These are phyloP conservation scores for Plenodomus lindquistii DNA, from an alignment of 2,329 filamentous ascomycete genomes.

Conservation along the genomic window DNA sequence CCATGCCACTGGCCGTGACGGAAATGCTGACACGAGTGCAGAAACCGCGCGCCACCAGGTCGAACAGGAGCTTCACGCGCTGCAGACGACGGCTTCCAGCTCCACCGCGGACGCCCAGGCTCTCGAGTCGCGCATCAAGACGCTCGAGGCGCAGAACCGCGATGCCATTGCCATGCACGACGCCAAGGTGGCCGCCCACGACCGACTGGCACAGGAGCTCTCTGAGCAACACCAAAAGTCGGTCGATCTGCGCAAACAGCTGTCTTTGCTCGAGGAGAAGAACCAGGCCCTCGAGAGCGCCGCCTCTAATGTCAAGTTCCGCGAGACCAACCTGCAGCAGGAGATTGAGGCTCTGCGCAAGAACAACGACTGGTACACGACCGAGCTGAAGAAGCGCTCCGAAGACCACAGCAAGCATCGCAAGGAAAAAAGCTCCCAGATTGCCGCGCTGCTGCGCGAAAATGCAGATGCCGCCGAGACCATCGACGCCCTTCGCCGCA, in stretches of 20 bases:
- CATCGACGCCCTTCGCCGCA: constrained; percentile 76
- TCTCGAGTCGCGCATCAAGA: constrained; percentile 79
- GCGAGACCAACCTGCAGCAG: constrained; percentile 86
- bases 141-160: constrained; percentile 88
- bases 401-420: constrained; percentile 86
- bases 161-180: constrained; percentile 89
- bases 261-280: constrained; percentile 79
- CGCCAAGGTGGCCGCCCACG: constrained; percentile 83
- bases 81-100: constrained; percentile 73
- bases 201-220: constrained; percentile 82
- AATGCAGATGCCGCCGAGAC: constrained; percentile 82
- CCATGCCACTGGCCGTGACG: background rate
- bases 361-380: constrained; percentile 92
- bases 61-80: constrained; percentile 77
- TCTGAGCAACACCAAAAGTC: constrained; percentile 88
- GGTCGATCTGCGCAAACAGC: constrained; percentile 78
- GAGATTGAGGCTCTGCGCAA: constrained; percentile 86
- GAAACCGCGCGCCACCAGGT: constrained; percentile 76
- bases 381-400: constrained; percentile 86
- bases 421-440: constrained; percentile 90
- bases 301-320: constrained; percentile 81
- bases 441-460: constrained; percentile 83
- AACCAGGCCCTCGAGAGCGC: constrained; percentile 81
- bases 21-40: constrained; percentile 44
- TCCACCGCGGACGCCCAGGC: constrained; percentile 75